These are phyloP conservation scores for Brasenia schreberi DNA, from an alignment of 164 flowering plant genomes.

Conservation along the genomic window DNA sequence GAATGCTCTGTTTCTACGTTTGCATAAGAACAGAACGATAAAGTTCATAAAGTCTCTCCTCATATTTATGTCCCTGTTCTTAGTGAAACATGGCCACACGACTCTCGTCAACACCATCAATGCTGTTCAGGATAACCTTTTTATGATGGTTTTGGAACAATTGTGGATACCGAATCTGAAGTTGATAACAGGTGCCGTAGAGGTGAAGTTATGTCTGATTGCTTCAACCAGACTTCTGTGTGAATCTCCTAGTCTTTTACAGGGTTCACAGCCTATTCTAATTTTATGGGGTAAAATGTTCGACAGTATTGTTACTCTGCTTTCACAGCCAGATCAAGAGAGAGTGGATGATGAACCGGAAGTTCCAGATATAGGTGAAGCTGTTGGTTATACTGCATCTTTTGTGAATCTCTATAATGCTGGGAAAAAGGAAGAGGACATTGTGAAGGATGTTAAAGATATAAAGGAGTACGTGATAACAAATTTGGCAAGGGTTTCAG, in stretches of 20 bases:
- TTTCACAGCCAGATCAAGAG: constrained; percentile 73
- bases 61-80: constrained; percentile 83
- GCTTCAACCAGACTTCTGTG: constrained; percentile 77
- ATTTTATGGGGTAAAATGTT: constrained; percentile 69
- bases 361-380: constrained; percentile 75
- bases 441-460: constrained; percentile 60
- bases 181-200: constrained; percentile 59
- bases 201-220: constrained; percentile 67
- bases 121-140: constrained; percentile 49
- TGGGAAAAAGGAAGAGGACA: constrained; percentile 87
- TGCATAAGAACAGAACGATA: constrained; percentile 30
- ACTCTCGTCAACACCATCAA: constrained; percentile 58
- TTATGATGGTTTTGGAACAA: constrained; percentile 47
- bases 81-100: constrained; percentile 63
- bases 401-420: constrained; percentile 77
- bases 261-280: constrained; percentile 30
- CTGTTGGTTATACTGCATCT: constrained; percentile 54
- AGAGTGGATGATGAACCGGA: constrained; percentile 79
- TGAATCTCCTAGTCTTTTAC: constrained; percentile 55
- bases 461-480: constrained; percentile 62
- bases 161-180: constrained; percentile 89
- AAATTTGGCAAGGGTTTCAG: constrained; percentile 53
- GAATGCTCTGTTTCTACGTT: constrained; percentile 44
- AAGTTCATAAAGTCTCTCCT: constrained; percentile 65
- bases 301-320: constrained; percentile 73